Conservation (phyloP, 257 asterid genomes). For the Nicotiana undulata region DNA sequence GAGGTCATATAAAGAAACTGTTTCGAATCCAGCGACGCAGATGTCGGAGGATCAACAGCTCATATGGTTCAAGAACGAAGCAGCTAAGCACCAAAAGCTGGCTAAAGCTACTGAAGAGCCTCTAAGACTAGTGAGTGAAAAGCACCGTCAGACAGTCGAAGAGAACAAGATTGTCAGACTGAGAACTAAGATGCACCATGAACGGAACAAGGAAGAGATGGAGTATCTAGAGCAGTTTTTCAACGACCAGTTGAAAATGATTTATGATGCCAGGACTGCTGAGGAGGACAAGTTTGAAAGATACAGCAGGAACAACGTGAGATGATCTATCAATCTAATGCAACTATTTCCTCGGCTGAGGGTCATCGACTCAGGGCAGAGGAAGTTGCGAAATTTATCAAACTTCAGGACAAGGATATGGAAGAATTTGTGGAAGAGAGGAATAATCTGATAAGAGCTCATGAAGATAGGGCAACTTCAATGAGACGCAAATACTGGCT, state of each 20-base stretch:
- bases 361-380: background rate
- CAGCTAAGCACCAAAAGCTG: conserved; percentile 34
- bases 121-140: conserved; percentile 20
- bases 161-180: conserved; percentile 38
- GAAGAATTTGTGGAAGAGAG: background rate
- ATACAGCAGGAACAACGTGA: background rate
- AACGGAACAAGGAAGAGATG: conserved; percentile 66
- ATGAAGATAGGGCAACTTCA: background rate
- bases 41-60: conserved; percentile 74
- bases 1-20: conserved; percentile 46
- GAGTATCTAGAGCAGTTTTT: conserved; percentile 52
- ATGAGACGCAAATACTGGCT: background rate
- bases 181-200: conserved; percentile 45
- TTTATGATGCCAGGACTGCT: conserved; percentile 36
- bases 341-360: too few relatives aligned
- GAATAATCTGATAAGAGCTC: background rate
- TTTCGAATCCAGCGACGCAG: conserved; percentile 44
- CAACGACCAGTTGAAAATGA: conserved; percentile 31
- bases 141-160: conserved; percentile 30
- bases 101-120: conserved; percentile 48
- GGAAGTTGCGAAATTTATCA: background rate
- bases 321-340: background rate
- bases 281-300: conserved; percentile 35
- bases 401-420: background rate
- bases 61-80: conserved; percentile 31